These are phyloP conservation scores for Colletotrichum sp. DNA, from an alignment of 2,329 filamentous ascomycete genomes.

Conservation along the genomic window DNA sequence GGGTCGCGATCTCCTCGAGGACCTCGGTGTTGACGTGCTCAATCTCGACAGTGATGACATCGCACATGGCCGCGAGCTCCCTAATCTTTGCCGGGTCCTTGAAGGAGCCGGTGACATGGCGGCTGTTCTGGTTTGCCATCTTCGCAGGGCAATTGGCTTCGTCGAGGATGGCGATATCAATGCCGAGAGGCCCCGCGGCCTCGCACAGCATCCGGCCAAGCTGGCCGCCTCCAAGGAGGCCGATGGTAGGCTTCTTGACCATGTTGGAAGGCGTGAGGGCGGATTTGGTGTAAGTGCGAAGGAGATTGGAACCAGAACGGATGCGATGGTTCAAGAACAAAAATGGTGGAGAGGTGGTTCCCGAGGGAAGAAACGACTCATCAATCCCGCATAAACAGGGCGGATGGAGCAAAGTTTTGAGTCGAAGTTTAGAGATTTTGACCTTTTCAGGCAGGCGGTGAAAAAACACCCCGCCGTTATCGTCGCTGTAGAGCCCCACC, in stretches of 20 bases:
- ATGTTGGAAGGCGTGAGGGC: constrained; percentile 22
- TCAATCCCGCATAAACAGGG: not conserved
- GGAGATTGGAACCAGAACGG: not conserved
- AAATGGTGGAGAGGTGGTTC: not conserved
- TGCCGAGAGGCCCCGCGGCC: constrained; percentile 76
- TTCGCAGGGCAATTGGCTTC: constrained; percentile 79
- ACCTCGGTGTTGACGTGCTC: constrained; percentile 94
- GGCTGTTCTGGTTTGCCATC: constrained; percentile 77
- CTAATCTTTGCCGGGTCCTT: constrained; percentile 81
- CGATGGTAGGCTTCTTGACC: constrained; percentile 46
- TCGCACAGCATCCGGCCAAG: constrained; percentile 94
- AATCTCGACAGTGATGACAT: constrained; percentile 91
- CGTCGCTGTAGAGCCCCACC: constrained; percentile 6
- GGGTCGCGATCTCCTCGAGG: constrained; percentile 78
- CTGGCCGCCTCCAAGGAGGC: constrained; percentile 69
- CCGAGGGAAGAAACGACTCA: constrained; percentile 10
- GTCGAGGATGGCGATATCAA: constrained; percentile 82
- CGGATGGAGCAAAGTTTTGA: constrained; percentile 16
- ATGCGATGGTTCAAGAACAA: not conserved
- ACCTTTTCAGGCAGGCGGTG: not conserved
- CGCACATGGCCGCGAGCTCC: constrained; percentile 75
- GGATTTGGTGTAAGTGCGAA: not conserved
- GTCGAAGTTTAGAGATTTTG: constrained; percentile 1
- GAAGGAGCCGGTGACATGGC: constrained; percentile 86
- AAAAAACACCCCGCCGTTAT: constrained; percentile 12